A percentile compares a stretch with the other conserved stretches of the same genome.
These are phyloP conservation scores for Massariosphaeria phaeospora DNA, from an alignment of 495 filamentous ascomycete species.

Conservation along the genomic window DNA sequence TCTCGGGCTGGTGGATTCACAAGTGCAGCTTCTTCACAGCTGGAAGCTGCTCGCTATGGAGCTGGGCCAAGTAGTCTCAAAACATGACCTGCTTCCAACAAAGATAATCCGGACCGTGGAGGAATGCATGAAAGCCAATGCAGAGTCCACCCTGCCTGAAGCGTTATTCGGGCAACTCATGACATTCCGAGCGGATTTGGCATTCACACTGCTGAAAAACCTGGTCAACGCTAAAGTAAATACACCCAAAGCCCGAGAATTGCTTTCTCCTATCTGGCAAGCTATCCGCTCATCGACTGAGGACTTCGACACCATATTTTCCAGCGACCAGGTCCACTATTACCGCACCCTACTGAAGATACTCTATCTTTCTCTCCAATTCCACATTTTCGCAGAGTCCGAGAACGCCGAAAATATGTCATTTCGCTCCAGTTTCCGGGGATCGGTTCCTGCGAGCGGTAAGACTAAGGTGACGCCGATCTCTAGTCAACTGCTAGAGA, in stretches of 20 bases:
- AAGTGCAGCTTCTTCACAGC: conserved; percentile 78
- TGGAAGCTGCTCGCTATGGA: conserved; percentile 89
- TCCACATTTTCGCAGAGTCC: conserved; percentile 42
- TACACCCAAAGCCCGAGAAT: conserved; percentile 53
- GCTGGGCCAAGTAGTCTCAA: conserved; percentile 63
- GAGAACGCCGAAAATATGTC: conserved; percentile 3
- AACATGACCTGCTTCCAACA: conserved; percentile 58
- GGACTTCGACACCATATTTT: conserved; percentile 60
- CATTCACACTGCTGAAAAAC: conserved; percentile 69
- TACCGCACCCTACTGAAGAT: conserved; percentile 79
- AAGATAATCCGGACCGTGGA: conserved; percentile 62
- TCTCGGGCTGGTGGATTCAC: conserved; percentile 82
- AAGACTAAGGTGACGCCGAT: conserved; percentile 35
- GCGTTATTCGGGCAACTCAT: conserved; percentile 66
- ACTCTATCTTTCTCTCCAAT: conserved; percentile 74
- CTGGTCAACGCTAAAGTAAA: conserved; percentile 61
- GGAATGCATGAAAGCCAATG: conserved; percentile 68
- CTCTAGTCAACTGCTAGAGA: conserved; percentile 59
- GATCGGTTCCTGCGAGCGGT: neutral
- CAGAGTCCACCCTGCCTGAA: conserved; percentile 58
- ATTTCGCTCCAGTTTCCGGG: conserved; percentile 20
- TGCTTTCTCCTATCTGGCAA: conserved; percentile 64
- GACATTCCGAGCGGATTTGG: conserved; percentile 67
- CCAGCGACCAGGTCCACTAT: conserved; percentile 60
- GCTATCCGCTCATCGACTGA: conserved; percentile 58